phyloP scores from a whole-genome alignment of 2,329 filamentous ascomycete species.

The Epichloe typhina region DNA sequence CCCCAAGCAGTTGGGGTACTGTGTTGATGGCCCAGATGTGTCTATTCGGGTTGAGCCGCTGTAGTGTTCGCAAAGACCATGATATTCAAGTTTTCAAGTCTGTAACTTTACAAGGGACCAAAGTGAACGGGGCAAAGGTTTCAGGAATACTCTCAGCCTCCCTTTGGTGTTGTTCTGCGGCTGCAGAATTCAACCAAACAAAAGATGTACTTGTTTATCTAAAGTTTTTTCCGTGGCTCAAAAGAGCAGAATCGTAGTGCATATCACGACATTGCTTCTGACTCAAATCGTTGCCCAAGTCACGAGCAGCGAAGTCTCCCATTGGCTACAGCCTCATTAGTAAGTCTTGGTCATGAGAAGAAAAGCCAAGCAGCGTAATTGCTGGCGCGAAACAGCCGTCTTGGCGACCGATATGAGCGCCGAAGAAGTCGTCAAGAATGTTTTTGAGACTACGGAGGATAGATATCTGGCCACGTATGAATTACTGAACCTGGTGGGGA shows the following conservation, averaged over 20 bases:
- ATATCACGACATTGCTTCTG: no score
- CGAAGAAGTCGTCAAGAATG: constrained; percentile 30
- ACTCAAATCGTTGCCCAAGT: not conserved
- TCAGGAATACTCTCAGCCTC: no score
- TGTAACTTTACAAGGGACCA: no score
- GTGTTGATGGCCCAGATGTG: constrained; percentile 61
- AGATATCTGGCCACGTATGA: constrained; percentile 28
- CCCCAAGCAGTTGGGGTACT: constrained; percentile 70
- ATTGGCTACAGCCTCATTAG: constrained; percentile 44
- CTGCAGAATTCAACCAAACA: no score
- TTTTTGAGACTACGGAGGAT: constrained; percentile 34
- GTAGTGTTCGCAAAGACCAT: not conserved
- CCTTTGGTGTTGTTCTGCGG: no score
- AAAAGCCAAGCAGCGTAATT: not conserved
- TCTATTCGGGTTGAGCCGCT: constrained; percentile 53
- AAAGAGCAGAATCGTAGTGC: no score
- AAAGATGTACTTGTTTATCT: no score
- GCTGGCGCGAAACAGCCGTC: constrained; percentile 21
- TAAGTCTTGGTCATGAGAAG: constrained; percentile 13
- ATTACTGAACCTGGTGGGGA: not conserved
- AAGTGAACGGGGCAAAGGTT: no score
- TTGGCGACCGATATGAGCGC: constrained; percentile 25
- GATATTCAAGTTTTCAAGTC: no score
- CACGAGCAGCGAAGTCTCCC: constrained; percentile 27
- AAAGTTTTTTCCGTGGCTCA: no score